Conservation (phyloP, 2,329 filamentous ascomycete species). For the Microdochium paspali region DNA sequence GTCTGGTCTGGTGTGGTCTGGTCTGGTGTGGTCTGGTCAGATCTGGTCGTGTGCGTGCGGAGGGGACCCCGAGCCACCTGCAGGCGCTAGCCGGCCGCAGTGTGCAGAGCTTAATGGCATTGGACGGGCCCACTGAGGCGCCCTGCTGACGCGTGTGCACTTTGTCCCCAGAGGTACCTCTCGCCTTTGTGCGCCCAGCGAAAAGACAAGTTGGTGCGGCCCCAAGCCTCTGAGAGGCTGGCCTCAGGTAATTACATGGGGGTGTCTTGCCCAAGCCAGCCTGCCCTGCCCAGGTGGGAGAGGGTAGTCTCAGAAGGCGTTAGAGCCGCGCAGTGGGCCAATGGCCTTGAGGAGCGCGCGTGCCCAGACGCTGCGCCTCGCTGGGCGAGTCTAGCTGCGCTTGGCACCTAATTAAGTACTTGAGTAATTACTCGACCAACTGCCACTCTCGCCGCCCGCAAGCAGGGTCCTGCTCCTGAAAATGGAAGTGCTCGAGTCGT, state of each 20-base stretch:
- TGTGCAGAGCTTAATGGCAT: not conserved
- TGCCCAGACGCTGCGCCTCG: not conserved
- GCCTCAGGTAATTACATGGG: too few species aligned
- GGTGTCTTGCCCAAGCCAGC: not conserved
- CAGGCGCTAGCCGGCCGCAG: not conserved
- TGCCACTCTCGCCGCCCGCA: not conserved
- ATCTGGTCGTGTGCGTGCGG: not conserved
- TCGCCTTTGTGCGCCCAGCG: too few species aligned
- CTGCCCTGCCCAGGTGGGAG: not conserved
- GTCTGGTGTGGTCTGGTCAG: not conserved
- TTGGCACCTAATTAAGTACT: not conserved
- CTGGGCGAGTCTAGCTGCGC: not conserved
- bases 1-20: too few species aligned
- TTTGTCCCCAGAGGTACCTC: not conserved
- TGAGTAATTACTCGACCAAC: too few species aligned
- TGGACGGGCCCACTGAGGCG: not conserved
- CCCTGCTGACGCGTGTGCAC: not conserved
- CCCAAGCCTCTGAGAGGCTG: too few species aligned
- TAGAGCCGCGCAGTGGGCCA: not conserved
- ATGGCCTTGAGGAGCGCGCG: too few species aligned
- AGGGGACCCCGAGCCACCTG: not conserved
- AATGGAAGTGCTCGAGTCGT: not conserved
- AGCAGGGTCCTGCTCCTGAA: not conserved
- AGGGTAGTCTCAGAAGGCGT: not conserved
- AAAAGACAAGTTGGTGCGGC: too few species aligned